phyloP scores from a whole-genome alignment of 495 filamentous ascomycete genomes.

The Neurospora cerealis region DNA sequence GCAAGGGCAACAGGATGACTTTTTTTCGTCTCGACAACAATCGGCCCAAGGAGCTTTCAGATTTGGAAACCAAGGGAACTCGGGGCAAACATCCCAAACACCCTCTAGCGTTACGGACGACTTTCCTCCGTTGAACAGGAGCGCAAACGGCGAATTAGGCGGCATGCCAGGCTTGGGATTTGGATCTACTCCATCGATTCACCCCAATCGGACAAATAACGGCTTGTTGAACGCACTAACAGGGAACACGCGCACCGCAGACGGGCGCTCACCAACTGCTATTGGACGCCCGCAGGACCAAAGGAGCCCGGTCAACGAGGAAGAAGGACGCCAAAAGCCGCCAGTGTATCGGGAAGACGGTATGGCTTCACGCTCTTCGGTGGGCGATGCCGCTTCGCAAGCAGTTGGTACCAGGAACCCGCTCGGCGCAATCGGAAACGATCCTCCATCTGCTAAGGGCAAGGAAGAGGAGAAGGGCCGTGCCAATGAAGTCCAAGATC shows the following conservation, averaged over 20 bases:
- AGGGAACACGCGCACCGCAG: slow-evolving; percentile 33
- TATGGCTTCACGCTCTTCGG: slow-evolving; percentile 22
- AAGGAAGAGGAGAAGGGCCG: slow-evolving; percentile 32
- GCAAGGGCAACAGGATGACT: slow-evolving; percentile 48
- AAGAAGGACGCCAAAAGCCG: slow-evolving; percentile 33
- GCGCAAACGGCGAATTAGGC: slow-evolving; percentile 57
- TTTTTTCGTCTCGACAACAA: slow-evolving; percentile 45
- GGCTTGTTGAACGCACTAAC: slow-evolving; percentile 50
- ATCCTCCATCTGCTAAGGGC: slow-evolving; percentile 27
- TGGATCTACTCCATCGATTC: slow-evolving; percentile 31
- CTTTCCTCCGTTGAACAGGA: slow-evolving; percentile 72
- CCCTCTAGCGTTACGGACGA: slow-evolving; percentile 67
- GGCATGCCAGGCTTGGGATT: slow-evolving; percentile 59
- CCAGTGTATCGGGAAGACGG: slow-evolving; percentile 32
- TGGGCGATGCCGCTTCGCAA: slow-evolving; percentile 22
- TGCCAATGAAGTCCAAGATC: slow-evolving; percentile 35
- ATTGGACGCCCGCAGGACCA: slow-evolving; percentile 29
- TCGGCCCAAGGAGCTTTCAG: slow-evolving; percentile 51
- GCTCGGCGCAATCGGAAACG: slow-evolving; percentile 37
- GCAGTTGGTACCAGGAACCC: slow-evolving; percentile 24
- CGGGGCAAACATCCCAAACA: slow-evolving; percentile 50
- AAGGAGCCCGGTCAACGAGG: slow-evolving; percentile 26
- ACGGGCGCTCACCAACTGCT: slow-evolving; percentile 31
- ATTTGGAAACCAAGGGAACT: slow-evolving; percentile 42
- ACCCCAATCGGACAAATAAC: slow-evolving; percentile 33